These are phyloP conservation scores for Scedosporium boydii DNA, from an alignment of 2,329 filamentous ascomycete genomes.

Conservation along the genomic window DNA sequence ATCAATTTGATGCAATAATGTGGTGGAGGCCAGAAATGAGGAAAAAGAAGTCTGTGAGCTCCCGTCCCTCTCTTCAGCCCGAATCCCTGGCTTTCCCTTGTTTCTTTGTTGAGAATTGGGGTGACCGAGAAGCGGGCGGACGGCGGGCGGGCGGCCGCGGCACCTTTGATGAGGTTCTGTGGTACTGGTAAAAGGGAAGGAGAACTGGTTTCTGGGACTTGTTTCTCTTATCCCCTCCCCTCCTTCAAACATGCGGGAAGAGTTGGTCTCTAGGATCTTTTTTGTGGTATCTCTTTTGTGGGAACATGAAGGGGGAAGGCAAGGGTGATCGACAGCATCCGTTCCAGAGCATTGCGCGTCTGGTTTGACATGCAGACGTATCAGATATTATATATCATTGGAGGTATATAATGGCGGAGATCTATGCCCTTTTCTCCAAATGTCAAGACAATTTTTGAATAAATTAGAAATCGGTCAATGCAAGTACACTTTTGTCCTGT, in stretches of 20 bases:
- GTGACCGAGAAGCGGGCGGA: background rate
- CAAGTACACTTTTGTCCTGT: background rate
- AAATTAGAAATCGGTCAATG: background rate
- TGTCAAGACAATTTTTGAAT: background rate
- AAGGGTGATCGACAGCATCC: background rate
- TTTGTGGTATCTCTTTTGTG: background rate
- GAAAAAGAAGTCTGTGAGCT: background rate
- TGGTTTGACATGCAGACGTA: background rate
- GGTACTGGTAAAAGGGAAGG: background rate
- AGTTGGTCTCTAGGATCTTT: background rate
- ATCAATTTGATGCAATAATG: no score
- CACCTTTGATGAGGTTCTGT: background rate
- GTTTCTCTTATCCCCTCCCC: background rate
- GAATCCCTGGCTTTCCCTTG: background rate
- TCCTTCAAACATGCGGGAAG: background rate
- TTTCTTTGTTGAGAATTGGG: background rate
- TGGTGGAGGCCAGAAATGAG: background rate
- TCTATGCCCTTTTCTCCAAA: background rate
- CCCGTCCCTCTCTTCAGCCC: background rate
- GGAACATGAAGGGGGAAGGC: background rate
- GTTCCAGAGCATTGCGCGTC: background rate
- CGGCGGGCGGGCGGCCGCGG: background rate
- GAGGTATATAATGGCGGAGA: background rate
- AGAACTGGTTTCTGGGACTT: background rate
- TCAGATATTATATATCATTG: background rate